Base-by-base conservation (phyloP, 2,329 filamentous ascomycete species). In the Akanthomyces lecanii region DNA sequence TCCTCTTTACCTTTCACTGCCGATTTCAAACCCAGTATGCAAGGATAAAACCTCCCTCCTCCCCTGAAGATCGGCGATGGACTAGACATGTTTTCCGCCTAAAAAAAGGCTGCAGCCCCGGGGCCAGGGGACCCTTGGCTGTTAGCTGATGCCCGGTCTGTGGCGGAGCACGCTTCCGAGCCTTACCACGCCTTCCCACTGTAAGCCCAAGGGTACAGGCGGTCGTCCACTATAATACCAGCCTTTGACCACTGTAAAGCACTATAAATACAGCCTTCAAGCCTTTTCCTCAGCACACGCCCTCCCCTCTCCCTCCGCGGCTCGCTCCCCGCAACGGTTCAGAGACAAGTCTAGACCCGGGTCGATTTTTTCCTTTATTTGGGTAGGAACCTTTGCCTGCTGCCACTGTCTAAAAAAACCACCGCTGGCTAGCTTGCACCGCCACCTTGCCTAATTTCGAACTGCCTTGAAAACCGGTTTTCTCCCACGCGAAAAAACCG, bases 391-490 rank as follows among this genome's bases (percentile, higher is more conserved):
- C 28, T 30, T 6, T 30, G 10, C 33, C 33, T 36, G 33, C 33
- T 36, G 33, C 33, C 57, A 44, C 25, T 25, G 23, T 21, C 52
- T 25, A 28, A 44, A 56, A 42, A 56, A 48, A 58, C 12, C 30
- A 18, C n/a, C 52, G 28, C 44, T n/a, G n/a, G 33, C 28, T 21
- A n/a, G 40, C 53, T 40, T 61, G 63, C 63, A 64, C 63, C 58
- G 63, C 63, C 63, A 64, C 63, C 63, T 64, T 59, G 23, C 47
- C 61, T 58, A 58, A 64, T 64, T 61, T 61, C 48, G 11, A 30
- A 30, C 38, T 21, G 53, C 18, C 38, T 42, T 57, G 23, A 28
- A 52, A 62, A 51, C 56, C 45, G 21, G 45, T 42, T 59, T 30
- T 40, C 18, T n/a, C 14, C 14, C 16, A n/a, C 30, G n/a, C 4